A percentile compares a stretch with the other conserved stretches of the same genome.
Conservation (phyloP, 2,329 filamentous ascomycete species). For the Tolypocladium capitatum region DNA sequence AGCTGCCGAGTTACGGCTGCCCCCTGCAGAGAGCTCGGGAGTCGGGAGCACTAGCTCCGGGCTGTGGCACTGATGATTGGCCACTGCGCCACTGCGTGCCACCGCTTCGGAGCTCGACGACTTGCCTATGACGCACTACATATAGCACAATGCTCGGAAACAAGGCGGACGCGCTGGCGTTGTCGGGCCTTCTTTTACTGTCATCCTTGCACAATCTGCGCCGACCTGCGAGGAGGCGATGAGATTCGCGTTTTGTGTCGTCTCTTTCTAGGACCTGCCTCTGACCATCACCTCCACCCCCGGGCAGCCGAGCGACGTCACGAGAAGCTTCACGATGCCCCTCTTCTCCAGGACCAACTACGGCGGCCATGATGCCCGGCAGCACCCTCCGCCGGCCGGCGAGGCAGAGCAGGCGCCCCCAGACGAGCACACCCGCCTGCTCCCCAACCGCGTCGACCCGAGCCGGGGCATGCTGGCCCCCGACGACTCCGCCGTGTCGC, state of each 20-base stretch:
- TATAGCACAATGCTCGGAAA: neutral
- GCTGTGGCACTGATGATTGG: neutral
- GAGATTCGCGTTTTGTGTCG: neutral
- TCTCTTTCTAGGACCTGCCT: neutral
- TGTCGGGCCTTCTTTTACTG: neutral
- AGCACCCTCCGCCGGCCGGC: constrained; percentile 6
- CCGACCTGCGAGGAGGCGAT: neutral
- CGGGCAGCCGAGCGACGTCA: neutral
- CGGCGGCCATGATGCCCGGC: constrained; percentile 6
- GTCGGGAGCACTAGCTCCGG: neutral
- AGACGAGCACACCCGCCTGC: constrained; percentile 49
- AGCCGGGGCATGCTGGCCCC: constrained; percentile 21
- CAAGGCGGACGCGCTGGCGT: neutral
- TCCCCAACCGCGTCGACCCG: constrained; percentile 53
- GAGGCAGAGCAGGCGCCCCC: constrained; percentile 16
- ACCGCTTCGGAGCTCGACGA: neutral
- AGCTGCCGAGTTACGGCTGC: too few species aligned
- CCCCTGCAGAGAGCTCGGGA: neutral
- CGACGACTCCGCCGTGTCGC: constrained; percentile 50
- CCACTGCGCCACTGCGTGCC: neutral
- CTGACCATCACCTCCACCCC: neutral
- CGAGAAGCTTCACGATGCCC: constrained; percentile 14
- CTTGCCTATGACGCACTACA: neutral
- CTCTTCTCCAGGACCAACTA: constrained; percentile 18
- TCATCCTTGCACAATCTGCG: neutral